Evolutionary conservation across 1,139 yeast species (phyloP).

Genomic region (Meyerozyma carpophila): DNA sequence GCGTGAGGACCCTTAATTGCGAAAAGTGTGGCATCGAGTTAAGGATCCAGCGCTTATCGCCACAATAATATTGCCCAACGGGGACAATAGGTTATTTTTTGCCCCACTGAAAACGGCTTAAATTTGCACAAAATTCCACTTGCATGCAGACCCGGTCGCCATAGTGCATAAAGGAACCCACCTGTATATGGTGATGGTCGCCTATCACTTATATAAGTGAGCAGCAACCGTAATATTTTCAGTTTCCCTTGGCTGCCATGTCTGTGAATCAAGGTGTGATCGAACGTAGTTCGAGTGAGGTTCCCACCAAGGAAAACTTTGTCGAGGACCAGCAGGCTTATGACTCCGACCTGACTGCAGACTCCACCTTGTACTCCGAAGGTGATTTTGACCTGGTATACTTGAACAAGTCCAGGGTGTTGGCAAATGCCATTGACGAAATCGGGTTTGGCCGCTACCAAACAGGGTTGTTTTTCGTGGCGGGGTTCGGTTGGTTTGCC

Average conservation of each 20-base stretch:
- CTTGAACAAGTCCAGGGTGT: constrained; percentile 27
- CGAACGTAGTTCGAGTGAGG: not conserved
- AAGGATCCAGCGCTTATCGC: too few relatives aligned
- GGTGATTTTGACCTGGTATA: constrained; percentile 21
- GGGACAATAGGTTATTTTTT: too few relatives aligned
- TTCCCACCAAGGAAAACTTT: not conserved
- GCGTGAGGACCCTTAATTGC: too few relatives aligned
- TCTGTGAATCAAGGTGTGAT: not conserved
- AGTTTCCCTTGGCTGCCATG: not conserved
- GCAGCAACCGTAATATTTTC: not conserved
- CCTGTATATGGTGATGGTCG: not conserved
- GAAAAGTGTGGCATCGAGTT: too few relatives aligned
- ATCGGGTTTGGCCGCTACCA: constrained; percentile 42
- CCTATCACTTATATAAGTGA: not conserved
- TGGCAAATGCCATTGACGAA: constrained; percentile 31
- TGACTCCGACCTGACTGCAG: not conserved
- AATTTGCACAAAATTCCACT: too few relatives aligned
- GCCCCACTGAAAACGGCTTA: too few relatives aligned
- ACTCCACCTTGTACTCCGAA: constrained; percentile 12
- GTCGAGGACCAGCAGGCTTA: not conserved
- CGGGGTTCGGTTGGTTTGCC: constrained; percentile 42
- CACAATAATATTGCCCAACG: too few relatives aligned
- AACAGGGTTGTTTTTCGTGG: constrained; percentile 34
- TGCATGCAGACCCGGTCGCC: too few relatives aligned
- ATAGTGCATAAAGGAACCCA: too few relatives aligned